Base-by-base conservation (phyloP, 805 yeast genomes). In the Teunomyces gatunensis region DNA sequence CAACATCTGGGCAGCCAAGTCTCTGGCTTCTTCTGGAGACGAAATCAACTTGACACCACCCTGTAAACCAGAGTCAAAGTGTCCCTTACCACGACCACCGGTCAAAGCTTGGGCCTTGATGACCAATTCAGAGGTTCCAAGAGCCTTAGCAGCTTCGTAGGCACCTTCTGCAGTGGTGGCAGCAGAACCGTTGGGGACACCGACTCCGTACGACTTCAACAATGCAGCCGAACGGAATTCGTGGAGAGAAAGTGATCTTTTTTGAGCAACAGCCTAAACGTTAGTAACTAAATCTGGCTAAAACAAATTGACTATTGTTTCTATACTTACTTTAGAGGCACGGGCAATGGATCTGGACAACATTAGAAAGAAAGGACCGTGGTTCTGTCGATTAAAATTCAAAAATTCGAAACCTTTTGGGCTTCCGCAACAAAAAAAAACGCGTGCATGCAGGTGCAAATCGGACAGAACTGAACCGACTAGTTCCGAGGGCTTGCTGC, bases 61-160 rank as follows among this genome's bases (percentile, higher is more conserved):
- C 75, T 92, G 84, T 67, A 89, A 83, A 45, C 99, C 99, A 61
- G 84, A 84, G 74, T 91, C 97, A 57, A 94, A 91, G 72, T 89
- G 91, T 54, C 99, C 99, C 73, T 94, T 94, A 74, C 99, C 99
- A 75, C 99, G 85, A 66, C 99, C 99, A 75, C 99, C 99, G 50
- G 99, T 91, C 64, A 94, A 80, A 42, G 97, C 97, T 77, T 94
- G 99, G 52, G 99, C 99, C 78, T 94, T 94, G 70, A 94, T 80
- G 54, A 94, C 99, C 71, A 94, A 77, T 61, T 87, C 95, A 63
- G 84, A 83, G 56, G 87, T 79, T 58, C 80, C 79, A 64, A 94
- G 79, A 48, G 76, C 72, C 73, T 84, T 80, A 58, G 98, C 98
- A 46, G 85, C 83, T 50, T 84, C 78, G 68, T 68, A 87, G 37